Percentiles rank a stretch among this genome's conserved stretches.
These are phyloP conservation scores for Metschnikowia anglica DNA, from an alignment of 805 yeast species.

Conservation along the genomic window DNA sequence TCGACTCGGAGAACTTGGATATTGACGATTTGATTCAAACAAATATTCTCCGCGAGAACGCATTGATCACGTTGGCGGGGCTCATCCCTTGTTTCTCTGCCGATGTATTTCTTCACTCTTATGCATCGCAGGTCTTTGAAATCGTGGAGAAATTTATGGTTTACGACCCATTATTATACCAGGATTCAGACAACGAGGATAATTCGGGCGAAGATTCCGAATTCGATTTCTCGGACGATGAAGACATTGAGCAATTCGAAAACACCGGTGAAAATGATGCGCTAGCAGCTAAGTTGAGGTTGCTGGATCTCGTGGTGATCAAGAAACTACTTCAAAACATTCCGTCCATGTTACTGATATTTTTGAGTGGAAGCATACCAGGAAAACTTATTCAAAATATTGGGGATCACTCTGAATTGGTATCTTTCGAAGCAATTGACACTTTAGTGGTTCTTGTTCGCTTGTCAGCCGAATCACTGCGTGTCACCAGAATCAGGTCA, in stretches of 20 bases:
- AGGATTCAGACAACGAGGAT: constrained; percentile 35
- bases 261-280: constrained; percentile 45
- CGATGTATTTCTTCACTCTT: constrained; percentile 10
- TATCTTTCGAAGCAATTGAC: constrained; percentile 48
- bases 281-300: constrained; percentile 62
- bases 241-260: constrained; percentile 35
- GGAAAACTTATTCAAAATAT: constrained; percentile 32
- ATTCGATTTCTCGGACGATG: constrained; percentile 34
- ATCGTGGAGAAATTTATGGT: constrained; percentile 26
- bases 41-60: constrained; percentile 52
- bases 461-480: constrained; percentile 15
- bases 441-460: constrained; percentile 44
- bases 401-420: constrained; percentile 48
- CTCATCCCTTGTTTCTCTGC: constrained; percentile 23
- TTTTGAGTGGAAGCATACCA: constrained; percentile 33
- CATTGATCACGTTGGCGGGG: constrained; percentile 43
- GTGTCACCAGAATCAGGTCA: constrained; percentile 5
- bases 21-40: constrained; percentile 42
- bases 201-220: constrained; percentile 26
- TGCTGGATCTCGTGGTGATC: constrained; percentile 47
- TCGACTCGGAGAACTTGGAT: constrained; percentile 39
- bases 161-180: constrained; percentile 32
- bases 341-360: constrained; percentile 35
- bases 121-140: constrained; percentile 16
- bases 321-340: constrained; percentile 36